Conservation (phyloP, 306 rosid genomes). For the Trifolium repens region DNA sequence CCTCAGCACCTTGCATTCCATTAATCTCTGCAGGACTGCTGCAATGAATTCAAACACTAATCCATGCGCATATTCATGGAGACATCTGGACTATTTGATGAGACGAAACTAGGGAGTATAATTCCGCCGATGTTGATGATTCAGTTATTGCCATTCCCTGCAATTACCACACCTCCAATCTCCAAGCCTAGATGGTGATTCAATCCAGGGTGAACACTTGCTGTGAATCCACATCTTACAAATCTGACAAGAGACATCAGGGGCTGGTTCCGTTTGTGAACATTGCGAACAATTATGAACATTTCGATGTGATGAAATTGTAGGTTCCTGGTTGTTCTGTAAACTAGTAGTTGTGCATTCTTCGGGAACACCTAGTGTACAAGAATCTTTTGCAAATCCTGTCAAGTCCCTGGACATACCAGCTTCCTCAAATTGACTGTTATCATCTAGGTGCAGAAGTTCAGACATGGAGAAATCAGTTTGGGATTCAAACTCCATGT, state of each 20-base stretch:
- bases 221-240: constrained; percentile 40
- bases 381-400: constrained; percentile 23
- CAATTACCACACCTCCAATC: constrained; percentile 45
- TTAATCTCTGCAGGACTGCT: background rate
- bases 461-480: constrained; percentile 25
- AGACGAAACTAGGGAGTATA: background rate
- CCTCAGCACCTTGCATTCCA: constrained; percentile 18
- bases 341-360: constrained; percentile 12
- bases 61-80: constrained; percentile 4
- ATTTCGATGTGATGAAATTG: constrained; percentile 6
- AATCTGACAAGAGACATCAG: constrained; percentile 36
- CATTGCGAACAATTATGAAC: constrained; percentile 32
- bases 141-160: constrained; percentile 39
- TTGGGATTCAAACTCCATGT: constrained; percentile 13
- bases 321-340: constrained; percentile 17
- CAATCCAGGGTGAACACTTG: constrained; percentile 45
- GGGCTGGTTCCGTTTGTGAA: constrained; percentile 31
- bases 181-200: constrained; percentile 31
- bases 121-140: background rate
- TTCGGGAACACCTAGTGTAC: constrained; percentile 11
- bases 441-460: constrained; percentile 15
- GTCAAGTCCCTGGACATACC: background rate
- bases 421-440: constrained; percentile 24
- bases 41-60: constrained; percentile 10
- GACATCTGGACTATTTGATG: background rate